Percentiles rank a stretch among this genome's conserved stretches.
phyloP scores from a whole-genome alignment of 2,329 filamentous ascomycete genomes.

The Nectriaceae sp. region DNA sequence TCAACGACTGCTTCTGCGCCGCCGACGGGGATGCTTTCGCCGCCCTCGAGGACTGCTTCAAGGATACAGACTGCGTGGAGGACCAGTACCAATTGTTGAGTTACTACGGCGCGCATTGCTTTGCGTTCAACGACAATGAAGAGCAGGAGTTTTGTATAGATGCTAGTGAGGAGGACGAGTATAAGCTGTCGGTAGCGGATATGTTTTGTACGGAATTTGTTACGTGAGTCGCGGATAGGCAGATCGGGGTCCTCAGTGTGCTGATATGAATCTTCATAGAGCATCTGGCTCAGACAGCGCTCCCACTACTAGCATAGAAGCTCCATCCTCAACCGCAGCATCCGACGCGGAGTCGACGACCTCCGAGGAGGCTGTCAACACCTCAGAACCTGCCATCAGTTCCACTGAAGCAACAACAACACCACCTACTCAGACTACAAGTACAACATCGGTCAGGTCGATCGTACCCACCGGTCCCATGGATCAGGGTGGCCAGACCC shows the following conservation, averaged over 20 bases:
- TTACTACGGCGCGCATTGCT: slow-evolving; percentile 6
- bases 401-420: neutral
- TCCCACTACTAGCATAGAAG: neutral
- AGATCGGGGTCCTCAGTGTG: neutral
- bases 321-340: neutral
- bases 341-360: neutral
- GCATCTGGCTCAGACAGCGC: neutral
- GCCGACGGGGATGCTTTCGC: slow-evolving; percentile 3
- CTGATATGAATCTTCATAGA: neutral
- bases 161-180: slow-evolving; percentile 3
- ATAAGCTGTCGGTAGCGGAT: slow-evolving; percentile 6
- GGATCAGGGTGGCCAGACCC: no score
- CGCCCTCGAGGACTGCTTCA: neutral
- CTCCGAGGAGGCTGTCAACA: neutral
- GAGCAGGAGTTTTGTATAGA: slow-evolving; percentile 7
- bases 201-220: slow-evolving; percentile 7
- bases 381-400: neutral
- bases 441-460: no score
- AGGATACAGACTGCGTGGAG: neutral
- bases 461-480: no score
- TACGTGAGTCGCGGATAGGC: slow-evolving; percentile 3
- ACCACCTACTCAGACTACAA: neutral
- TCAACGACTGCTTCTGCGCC: slow-evolving; percentile 10
- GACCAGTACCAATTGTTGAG: neutral
- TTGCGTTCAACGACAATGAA: slow-evolving; percentile 6